These are phyloP conservation scores for Fonsecaea multimorphosa DNA, from an alignment of 2,329 filamentous ascomycete genomes.

Conservation along the genomic window DNA sequence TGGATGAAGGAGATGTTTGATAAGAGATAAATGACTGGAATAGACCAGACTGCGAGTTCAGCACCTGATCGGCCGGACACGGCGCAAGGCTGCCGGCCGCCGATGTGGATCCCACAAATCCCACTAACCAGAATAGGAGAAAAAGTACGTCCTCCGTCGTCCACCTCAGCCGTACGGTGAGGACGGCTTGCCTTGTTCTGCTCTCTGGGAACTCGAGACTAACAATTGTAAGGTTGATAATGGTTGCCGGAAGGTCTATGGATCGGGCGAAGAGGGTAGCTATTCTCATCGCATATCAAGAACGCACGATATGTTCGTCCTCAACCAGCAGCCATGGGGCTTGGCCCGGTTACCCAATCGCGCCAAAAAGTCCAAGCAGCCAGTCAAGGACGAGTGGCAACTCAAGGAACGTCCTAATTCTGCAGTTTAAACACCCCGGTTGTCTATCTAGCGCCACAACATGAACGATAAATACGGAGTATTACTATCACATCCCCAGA, in stretches of 20 bases:
- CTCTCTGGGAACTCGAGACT: too few relatives aligned
- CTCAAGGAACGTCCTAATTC: not conserved
- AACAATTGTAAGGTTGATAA: too few relatives aligned
- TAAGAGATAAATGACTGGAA: not conserved
- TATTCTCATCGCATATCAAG: too few relatives aligned
- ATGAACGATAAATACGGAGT: conserved; percentile 1
- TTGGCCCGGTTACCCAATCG: conserved; percentile 17
- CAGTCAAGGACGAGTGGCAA: conserved; percentile 10
- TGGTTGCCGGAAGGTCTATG: too few relatives aligned
- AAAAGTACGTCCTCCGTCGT: not conserved
- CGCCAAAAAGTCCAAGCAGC: conserved; percentile 17
- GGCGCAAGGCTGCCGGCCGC: not conserved
- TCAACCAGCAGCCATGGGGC: too few relatives aligned
- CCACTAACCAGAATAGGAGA: not conserved
- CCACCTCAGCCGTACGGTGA: too few relatives aligned
- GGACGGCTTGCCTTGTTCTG: too few relatives aligned
- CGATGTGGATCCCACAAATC: not conserved
- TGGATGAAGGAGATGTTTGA: not conserved
- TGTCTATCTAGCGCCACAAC: not conserved
- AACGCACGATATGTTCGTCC: too few relatives aligned
- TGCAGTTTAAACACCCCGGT: not conserved
- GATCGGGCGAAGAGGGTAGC: too few relatives aligned
- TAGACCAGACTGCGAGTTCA: not conserved
- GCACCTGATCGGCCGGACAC: not conserved
- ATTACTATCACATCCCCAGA: not conserved